Evolutionary conservation across 257 asterid species (phyloP).

Genomic region (Solanum piurae): DNA sequence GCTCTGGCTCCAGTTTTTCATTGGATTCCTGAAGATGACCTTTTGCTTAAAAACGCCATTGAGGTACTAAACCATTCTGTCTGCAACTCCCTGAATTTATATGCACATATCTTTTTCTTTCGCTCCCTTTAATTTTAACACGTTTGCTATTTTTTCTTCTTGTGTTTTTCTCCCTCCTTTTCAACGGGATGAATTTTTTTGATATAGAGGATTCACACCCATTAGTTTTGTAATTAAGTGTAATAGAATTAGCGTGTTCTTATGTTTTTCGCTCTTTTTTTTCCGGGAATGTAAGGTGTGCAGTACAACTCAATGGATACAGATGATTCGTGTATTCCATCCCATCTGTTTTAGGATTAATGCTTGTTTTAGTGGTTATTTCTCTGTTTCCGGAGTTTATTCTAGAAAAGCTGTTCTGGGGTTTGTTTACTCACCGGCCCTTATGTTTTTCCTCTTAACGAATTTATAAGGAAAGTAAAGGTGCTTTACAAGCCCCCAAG

Average conservation of each 20-base stretch:
- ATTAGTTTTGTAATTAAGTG: not conserved
- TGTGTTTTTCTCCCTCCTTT: not conserved
- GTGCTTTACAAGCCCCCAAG: not conserved
- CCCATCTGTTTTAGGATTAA: not conserved
- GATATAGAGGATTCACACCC: not conserved
- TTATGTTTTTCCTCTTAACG: not conserved
- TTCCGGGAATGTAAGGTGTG: not conserved
- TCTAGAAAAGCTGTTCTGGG: not conserved
- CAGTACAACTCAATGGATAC: not conserved
- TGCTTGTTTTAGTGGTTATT: not conserved
- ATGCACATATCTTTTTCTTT: not conserved
- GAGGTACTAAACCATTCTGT: conserved; percentile 34
- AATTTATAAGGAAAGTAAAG: not conserved
- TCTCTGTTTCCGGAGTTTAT: not conserved
- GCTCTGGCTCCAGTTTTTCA: conserved; percentile 29
- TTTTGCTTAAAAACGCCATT: conserved; percentile 49
- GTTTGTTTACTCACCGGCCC: not conserved
- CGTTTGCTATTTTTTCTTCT: not conserved
- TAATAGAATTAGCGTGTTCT: conserved; percentile 36
- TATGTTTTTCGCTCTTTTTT: not conserved
- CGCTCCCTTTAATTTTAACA: not conserved
- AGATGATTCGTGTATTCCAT: not conserved
- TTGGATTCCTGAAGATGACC: conserved; percentile 67
- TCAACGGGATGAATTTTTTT: not conserved
- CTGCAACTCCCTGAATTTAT: not conserved